These are phyloP conservation scores for Steccherinum ochraceum DNA, from an alignment of 768 basidiomycete species.

Conservation along the genomic window DNA sequence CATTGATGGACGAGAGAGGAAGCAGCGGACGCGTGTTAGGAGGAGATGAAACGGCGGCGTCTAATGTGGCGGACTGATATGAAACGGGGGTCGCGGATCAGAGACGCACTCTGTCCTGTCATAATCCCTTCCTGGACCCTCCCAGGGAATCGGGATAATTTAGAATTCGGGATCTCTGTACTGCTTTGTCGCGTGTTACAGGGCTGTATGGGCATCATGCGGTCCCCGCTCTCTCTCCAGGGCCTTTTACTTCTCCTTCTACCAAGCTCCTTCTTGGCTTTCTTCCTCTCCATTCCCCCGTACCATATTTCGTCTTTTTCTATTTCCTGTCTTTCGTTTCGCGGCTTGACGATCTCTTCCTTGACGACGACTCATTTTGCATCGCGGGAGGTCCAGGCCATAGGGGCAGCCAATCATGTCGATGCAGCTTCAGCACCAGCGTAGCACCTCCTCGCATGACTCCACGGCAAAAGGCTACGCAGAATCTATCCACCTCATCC, in stretches of 20 bases:
- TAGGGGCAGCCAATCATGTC: background rate
- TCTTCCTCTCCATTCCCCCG: background rate
- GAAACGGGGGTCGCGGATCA: background rate
- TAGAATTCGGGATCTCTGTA: background rate
- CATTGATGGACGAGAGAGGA: too few species aligned
- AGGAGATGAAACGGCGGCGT: background rate
- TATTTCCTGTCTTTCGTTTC: background rate
- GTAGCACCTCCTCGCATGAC: background rate
- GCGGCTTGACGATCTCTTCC: background rate
- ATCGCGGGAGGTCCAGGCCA: too few species aligned
- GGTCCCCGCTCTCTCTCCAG: too few species aligned
- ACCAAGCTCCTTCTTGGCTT: too few species aligned
- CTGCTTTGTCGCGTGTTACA: background rate
- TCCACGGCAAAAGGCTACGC: background rate
- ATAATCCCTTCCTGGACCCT: too few species aligned
- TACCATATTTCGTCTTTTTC: background rate
- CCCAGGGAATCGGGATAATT: too few species aligned
- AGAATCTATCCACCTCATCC: background rate
- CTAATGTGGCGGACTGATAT: background rate
- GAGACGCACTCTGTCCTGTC: too few species aligned
- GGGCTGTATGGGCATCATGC: too few species aligned
- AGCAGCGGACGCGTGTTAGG: too few species aligned
- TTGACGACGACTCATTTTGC: too few species aligned
- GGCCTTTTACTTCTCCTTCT: too few species aligned
- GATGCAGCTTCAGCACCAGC: background rate